Evolutionary conservation across 306 rosid genomes (phyloP), one percentile per base, ranked within the genome.

Genomic region (Malus asiatica): DNA sequence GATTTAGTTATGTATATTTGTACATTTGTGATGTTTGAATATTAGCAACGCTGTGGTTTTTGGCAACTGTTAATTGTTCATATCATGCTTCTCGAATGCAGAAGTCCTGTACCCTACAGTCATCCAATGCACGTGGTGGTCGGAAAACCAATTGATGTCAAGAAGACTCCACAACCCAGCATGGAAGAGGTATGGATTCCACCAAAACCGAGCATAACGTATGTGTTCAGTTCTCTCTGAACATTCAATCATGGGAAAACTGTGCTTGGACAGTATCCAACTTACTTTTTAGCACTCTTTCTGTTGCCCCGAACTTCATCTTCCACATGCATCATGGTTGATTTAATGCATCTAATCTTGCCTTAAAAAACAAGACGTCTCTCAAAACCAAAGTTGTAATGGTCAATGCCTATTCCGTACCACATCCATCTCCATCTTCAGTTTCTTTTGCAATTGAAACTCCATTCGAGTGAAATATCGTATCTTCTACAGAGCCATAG

Each of bases 91-190:
- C 60, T 33, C 59, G 64, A 66, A 74, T 86, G 80, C 86, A 94
- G 98, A 72, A 78, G 96, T 61, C 98, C 98, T 57, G 20, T 94
- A 46, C 98, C 98, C 13, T 85, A 64, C 70, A 87, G 88, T 71
- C 83, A 52, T 66, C 91, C 90, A 53, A 88, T 94, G 96, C 88
- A 89, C 75, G 90, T 91, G 81, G 96, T 86, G 23, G 97, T 94
- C 59, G 98, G 98, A 38, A 88, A 78, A 76, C 97, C 98, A 72
- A 94, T 91, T 57, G 89, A 86, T 79, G 32, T 91, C 42, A 77
- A 80, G 70, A 89, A 82, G 84, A 94, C 82, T 86, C 91, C 93
- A 75, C 86, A 90, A 40, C 98, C 98, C 72, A 81, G 93, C 25
- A 58, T 59, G 65, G 96, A 85, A 61, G 85, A 88, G 89, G 91